These are phyloP conservation scores for Suhomyces emberorum DNA, from an alignment of 805 yeast species.

Conservation along the genomic window DNA sequence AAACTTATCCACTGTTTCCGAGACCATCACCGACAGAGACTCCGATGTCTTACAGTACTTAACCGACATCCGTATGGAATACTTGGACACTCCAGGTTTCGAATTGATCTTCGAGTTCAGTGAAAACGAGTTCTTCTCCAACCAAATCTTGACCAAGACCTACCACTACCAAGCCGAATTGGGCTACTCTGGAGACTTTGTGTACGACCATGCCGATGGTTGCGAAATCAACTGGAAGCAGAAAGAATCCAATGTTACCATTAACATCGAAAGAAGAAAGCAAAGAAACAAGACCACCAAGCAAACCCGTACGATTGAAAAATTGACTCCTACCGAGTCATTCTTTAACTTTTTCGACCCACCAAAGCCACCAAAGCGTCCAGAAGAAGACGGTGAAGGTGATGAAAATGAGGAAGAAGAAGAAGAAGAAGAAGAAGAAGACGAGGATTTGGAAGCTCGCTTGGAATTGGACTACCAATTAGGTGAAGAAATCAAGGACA, in stretches of 20 bases:
- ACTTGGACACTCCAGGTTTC: constrained; percentile 84
- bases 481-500: constrained; percentile 95
- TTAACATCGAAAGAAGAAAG: constrained; percentile 87
- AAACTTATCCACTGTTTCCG: constrained; percentile 76
- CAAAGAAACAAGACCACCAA: constrained; percentile 96
- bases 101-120: constrained; percentile 77
- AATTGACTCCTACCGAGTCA: constrained; percentile 89
- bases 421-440: constrained; percentile 44
- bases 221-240: constrained; percentile 78
- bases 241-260: constrained; percentile 78
- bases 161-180: constrained; percentile 92
- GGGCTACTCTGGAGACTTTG: constrained; percentile 93
- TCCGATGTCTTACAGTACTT: constrained; percentile 73
- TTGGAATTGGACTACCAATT: constrained; percentile 90
- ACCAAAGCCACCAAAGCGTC: constrained; percentile 64
- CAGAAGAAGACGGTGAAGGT: constrained; percentile 46
- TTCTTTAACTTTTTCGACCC: constrained; percentile 96
- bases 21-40: constrained; percentile 86
- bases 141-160: constrained; percentile 71
- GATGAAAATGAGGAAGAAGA: constrained; percentile 50
- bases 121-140: constrained; percentile 72
- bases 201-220: constrained; percentile 96
- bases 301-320: constrained; percentile 94
- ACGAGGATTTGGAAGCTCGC: constrained; percentile 74
- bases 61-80: constrained; percentile 70